Base-by-base conservation (phyloP, 805 yeast genomes). In the Grigorovia yakushimaensis region DNA sequence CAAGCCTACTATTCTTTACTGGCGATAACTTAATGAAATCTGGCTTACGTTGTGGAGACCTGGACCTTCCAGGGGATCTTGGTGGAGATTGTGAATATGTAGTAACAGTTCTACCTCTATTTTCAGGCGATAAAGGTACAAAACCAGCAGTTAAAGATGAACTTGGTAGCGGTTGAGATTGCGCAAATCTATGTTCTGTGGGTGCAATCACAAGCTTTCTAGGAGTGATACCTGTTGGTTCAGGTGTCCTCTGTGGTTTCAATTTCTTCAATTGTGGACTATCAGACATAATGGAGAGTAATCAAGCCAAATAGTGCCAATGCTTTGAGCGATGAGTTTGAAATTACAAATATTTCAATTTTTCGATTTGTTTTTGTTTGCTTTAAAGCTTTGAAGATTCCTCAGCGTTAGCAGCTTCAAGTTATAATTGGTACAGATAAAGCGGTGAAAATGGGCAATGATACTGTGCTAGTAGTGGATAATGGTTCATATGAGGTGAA, bases 401-500 rank as follows among this genome's bases (percentile, higher is more conserved):
- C n/a, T n/a, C n/a, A n/a, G n/a, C n/a, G n/a, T n/a, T n/a, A n/a
- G n/a, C n/a, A n/a, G n/a, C n/a, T n/a, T n/a, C n/a, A n/a, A n/a
- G n/a, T n/a, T n/a, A n/a, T n/a, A n/a, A n/a, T n/a, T n/a, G n/a
- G n/a, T n/a, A n/a, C n/a, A 23, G 9, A 23, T 9, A 23, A 6
- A 23, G 9, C 6, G 9, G 27, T 9, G 9, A 23, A 23, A 6
- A 33, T 33, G 37, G 7, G 17, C 17, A 11, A 33, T 4, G 39
- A 42, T 18, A 30, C 10, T 2, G 60, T 62, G 5, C 53, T 91
- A 23, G 78, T 93, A 4, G 66, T 93, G 15, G 98, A 93, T 58
- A 93, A 93, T 70, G 98, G 98, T 1, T 81, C 95, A 0, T 85
- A 85, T 60, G 78, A 78, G 50, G 74, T 93, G 46, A 91, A 91